These are phyloP conservation scores for Rhizopus microsporus DNA, from an alignment of 371 early-diverging fungal genomes.

Conservation along the genomic window DNA sequence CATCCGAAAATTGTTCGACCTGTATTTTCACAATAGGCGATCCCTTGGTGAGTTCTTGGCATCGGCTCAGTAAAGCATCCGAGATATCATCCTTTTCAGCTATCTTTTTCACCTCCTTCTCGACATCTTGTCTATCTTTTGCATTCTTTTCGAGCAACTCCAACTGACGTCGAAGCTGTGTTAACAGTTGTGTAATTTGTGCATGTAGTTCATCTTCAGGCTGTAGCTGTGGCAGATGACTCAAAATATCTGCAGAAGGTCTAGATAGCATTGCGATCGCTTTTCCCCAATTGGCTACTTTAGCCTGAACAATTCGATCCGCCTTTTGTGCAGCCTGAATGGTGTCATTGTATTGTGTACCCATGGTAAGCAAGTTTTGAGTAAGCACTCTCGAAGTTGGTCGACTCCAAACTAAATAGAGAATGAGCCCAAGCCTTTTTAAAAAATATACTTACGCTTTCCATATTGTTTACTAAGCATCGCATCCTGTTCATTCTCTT, in stretches of 20 bases:
- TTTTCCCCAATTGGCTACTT: constrained; percentile 64
- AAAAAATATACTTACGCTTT: constrained; percentile 25
- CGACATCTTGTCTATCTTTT: constrained; percentile 51
- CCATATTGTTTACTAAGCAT: constrained; percentile 55
- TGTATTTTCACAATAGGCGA: constrained; percentile 70
- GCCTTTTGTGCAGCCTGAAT: constrained; percentile 69
- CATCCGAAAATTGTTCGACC: constrained; percentile 69
- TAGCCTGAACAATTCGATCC: constrained; percentile 64
- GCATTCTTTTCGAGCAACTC: constrained; percentile 14
- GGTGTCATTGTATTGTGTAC: constrained; percentile 60
- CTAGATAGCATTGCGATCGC: constrained; percentile 62
- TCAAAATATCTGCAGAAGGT: constrained; percentile 26
- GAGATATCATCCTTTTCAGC: constrained; percentile 74
- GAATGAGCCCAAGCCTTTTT: too few relatives aligned
- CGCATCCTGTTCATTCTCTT: constrained; percentile 76
- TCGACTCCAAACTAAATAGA: constrained; percentile 56
- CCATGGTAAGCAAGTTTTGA: constrained; percentile 58
- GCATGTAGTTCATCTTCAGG: constrained; percentile 18
- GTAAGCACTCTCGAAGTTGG: constrained; percentile 65
- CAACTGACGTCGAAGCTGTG: constrained; percentile 17
- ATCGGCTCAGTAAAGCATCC: constrained; percentile 35
- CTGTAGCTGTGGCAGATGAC: constrained; percentile 20
- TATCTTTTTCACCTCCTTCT: constrained; percentile 57
- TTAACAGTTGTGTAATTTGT: constrained; percentile 14
- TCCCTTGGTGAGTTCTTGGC: constrained; percentile 46